Conservation (phyloP, 2,329 filamentous ascomycete genomes). For the Xylaria sp. region DNA sequence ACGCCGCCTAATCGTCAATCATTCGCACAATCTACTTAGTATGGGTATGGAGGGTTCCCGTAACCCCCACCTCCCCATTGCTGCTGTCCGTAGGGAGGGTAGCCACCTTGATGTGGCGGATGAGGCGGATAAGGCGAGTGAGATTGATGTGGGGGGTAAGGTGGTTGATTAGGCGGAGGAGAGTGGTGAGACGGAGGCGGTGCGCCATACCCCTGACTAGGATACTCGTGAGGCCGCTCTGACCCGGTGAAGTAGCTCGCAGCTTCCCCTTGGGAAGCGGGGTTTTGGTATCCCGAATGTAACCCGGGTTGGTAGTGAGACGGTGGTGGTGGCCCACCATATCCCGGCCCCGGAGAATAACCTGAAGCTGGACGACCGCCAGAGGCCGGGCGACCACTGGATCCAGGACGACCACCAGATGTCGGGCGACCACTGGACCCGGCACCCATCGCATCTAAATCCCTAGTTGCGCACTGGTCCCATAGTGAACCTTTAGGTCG, state of each 20-base stretch:
- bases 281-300: conserved; percentile 26
- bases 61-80: conserved; percentile 36
- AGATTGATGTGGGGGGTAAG: conserved; percentile 36
- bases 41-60: conserved; percentile 37
- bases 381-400: conserved; percentile 40
- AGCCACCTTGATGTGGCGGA: conserved; percentile 20
- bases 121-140: background rate
- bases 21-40: conserved; percentile 14
- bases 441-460: conserved; percentile 66
- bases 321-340: conserved; percentile 20
- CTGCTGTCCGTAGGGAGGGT: conserved; percentile 38
- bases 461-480: conserved; percentile 69
- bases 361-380: conserved; percentile 45
- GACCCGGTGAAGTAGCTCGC: conserved; percentile 33
- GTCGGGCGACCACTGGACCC: conserved; percentile 52
- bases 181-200: conserved; percentile 32
- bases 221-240: conserved; percentile 11
- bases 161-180: no score
- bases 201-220: conserved; percentile 26
- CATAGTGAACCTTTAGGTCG: conserved; percentile 70
- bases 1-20: conserved; percentile 16
- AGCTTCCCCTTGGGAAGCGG: conserved; percentile 37
- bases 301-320: conserved; percentile 30
- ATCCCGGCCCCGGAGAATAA: conserved; percentile 48
- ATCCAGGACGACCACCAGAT: conserved; percentile 43